A percentile compares a stretch with the other conserved stretches of the same genome.
Conservation (phyloP, 371 early-diverging fungal genomes). For the Lichtheimia hyalospora region DNA sequence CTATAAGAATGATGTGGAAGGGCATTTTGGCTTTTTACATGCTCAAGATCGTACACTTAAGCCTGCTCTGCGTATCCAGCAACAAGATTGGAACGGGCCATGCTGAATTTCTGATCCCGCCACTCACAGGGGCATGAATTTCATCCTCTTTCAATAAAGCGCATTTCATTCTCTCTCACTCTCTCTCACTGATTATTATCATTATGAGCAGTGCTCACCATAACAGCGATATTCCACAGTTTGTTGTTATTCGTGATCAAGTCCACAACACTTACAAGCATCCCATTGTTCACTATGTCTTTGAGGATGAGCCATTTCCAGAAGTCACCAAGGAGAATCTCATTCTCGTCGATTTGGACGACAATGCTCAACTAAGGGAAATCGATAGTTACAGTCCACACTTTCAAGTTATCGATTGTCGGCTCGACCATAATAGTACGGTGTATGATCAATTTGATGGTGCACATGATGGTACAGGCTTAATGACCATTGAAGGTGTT, state of each 20-base stretch:
- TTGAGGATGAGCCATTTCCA: conserved; percentile 55
- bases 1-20: conserved; percentile 57
- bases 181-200: neutral
- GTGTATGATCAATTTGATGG: conserved; percentile 38
- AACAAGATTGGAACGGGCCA: neutral
- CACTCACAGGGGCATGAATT: too few relatives aligned
- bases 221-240: conserved; percentile 42
- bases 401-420: conserved; percentile 53
- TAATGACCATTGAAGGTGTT: conserved; percentile 42
- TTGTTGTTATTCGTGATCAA: conserved; percentile 55
- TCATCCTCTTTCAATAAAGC: too few relatives aligned
- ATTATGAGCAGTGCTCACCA: neutral
- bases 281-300: conserved; percentile 55
- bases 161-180: neutral
- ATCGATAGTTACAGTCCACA: conserved; percentile 49
- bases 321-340: conserved; percentile 50
- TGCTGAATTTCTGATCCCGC: too few relatives aligned
- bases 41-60: conserved; percentile 4
- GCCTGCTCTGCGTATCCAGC: neutral
- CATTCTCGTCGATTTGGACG: conserved; percentile 48
- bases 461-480: conserved; percentile 16
- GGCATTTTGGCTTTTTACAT: conserved; percentile 54
- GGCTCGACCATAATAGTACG: conserved; percentile 36
- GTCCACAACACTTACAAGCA: conserved; percentile 47
- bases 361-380: conserved; percentile 27